phyloP scores from a whole-genome alignment of 371 early-diverging fungal species.

The Syncephalis plumigaleata region DNA sequence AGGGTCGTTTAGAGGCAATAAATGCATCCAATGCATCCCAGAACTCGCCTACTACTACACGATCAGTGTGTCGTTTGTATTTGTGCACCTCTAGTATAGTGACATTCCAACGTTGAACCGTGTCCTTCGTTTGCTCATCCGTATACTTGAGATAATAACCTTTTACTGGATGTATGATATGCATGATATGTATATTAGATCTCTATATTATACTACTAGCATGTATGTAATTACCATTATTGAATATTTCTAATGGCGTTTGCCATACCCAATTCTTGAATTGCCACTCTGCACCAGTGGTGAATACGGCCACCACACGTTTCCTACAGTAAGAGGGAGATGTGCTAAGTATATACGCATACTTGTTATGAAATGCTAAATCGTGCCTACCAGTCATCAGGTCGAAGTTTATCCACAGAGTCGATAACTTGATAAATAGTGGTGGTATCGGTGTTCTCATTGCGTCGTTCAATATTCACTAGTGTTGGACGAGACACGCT shows the following conservation, averaged over 20 bases:
- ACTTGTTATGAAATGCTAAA: background rate
- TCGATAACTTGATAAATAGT: slow-evolving; percentile 50
- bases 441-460: slow-evolving; percentile 21
- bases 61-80: slow-evolving; percentile 52
- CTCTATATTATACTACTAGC: no score
- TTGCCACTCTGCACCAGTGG: slow-evolving; percentile 82
- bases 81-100: slow-evolving; percentile 54
- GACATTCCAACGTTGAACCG: slow-evolving; percentile 56
- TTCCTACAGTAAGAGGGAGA: slow-evolving; percentile 25
- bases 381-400: slow-evolving; percentile 44
- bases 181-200: no score
- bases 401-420: slow-evolving; percentile 39
- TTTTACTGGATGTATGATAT: slow-evolving; percentile 28
- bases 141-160: slow-evolving; percentile 68
- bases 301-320: slow-evolving; percentile 76
- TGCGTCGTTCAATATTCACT: slow-evolving; percentile 29
- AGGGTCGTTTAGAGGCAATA: slow-evolving; percentile 33
- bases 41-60: slow-evolving; percentile 51
- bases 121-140: slow-evolving; percentile 41
- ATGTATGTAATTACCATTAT: slow-evolving; percentile 26
- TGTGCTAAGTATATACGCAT: background rate
- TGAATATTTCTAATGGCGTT: slow-evolving; percentile 62
- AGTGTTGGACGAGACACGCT: slow-evolving; percentile 44
- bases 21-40: slow-evolving; percentile 57
- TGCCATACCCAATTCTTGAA: slow-evolving; percentile 82